These are phyloP conservation scores for Combretum micranthum DNA, from an alignment of 345 rosid species.

Conservation along the genomic window DNA sequence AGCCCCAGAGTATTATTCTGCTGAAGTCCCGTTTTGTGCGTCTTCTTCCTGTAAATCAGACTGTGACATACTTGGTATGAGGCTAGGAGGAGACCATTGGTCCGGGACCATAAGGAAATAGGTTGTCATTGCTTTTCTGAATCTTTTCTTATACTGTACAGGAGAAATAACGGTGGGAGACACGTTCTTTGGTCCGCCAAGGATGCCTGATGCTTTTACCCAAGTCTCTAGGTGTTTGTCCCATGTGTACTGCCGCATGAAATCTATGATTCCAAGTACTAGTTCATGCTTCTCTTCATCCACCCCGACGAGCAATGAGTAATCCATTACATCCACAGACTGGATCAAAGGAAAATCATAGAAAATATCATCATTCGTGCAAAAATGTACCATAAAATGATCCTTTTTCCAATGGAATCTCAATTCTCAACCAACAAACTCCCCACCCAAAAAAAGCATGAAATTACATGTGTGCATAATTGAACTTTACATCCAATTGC, in stretches of 20 bases:
- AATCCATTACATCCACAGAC: slow-evolving; percentile 95
- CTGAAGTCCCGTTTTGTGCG: slow-evolving; percentile 27
- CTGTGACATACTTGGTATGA: slow-evolving; percentile 40
- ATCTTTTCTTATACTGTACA: slow-evolving; percentile 88
- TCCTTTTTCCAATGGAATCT: background rate
- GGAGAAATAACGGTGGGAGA: slow-evolving; percentile 94
- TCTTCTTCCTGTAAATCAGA: slow-evolving; percentile 61
- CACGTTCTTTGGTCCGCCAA: slow-evolving; percentile 77
- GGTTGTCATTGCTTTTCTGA: slow-evolving; percentile 91
- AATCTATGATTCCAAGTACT: slow-evolving; percentile 90
- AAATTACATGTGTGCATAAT: background rate
- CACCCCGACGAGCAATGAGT: slow-evolving; percentile 89
- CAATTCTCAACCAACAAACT: background rate
- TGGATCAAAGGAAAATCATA: slow-evolving; percentile 21
- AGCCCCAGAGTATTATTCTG: slow-evolving; percentile 20
- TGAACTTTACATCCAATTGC: no score
- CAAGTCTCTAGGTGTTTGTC: slow-evolving; percentile 96
- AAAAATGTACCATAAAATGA: background rate
- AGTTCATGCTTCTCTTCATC: slow-evolving; percentile 82
- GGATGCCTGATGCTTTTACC: slow-evolving; percentile 88
- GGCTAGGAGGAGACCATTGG: slow-evolving; percentile 77
- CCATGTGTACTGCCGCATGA: slow-evolving; percentile 98
- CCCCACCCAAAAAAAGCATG: background rate
- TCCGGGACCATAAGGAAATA: slow-evolving; percentile 95
- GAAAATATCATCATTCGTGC: no score